Evolutionary conservation across 495 filamentous ascomycete genomes (phyloP).

Genomic region (Neurospora cerealis): DNA sequence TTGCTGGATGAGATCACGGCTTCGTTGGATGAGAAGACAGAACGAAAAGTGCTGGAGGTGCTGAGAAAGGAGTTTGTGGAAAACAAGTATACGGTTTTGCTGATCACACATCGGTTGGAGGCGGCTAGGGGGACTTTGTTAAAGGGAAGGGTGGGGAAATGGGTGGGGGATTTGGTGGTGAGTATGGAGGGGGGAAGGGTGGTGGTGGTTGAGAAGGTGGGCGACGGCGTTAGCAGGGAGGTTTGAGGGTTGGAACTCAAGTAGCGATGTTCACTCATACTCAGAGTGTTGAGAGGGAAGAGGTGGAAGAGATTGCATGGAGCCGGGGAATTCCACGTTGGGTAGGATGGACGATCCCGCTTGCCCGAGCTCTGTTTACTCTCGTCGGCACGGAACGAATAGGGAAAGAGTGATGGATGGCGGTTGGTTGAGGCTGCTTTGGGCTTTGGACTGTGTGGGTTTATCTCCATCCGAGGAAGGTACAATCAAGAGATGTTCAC

Average conservation of each 20-base stretch:
- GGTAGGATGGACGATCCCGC: background rate
- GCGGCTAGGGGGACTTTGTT: constrained; percentile 25
- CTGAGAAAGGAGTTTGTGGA: constrained; percentile 44
- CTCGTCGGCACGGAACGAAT: background rate
- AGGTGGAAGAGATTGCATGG: background rate
- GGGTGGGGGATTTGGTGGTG: background rate
- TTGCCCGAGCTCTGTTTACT: background rate
- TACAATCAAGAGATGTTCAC: background rate
- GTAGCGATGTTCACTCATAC: background rate
- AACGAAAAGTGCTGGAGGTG: constrained; percentile 63
- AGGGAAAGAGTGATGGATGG: background rate
- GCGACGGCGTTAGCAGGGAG: background rate
- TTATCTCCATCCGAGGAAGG: background rate
- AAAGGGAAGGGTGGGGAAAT: background rate
- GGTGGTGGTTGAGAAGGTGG: background rate
- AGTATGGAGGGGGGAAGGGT: background rate
- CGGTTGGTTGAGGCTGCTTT: background rate
- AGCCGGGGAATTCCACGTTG: no score
- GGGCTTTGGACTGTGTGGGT: background rate
- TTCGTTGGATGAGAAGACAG: constrained; percentile 68
- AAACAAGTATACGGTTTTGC: constrained; percentile 45
- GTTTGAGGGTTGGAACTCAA: background rate
- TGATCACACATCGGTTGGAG: constrained; percentile 56
- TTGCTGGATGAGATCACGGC: constrained; percentile 80
- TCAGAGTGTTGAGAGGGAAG: background rate